Base-by-base conservation (phyloP, 306 rosid species). In the Cicer pinnatifidum region DNA sequence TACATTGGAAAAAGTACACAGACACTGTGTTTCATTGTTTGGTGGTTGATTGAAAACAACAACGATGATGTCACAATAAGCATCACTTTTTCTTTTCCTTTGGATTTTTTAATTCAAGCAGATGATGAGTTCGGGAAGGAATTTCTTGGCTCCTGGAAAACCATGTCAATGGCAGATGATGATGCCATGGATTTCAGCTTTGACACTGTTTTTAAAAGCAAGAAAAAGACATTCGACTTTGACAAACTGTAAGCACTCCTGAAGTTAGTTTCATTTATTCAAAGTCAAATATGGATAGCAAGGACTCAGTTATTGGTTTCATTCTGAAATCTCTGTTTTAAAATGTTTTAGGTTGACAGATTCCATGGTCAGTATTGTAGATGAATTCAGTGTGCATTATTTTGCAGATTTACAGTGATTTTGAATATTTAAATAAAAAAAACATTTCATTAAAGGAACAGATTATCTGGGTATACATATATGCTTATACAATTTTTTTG, bases 91-190 rank as follows among this genome's bases (percentile, higher is more conserved):
- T 2, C 17, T 58, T 75, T 47, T 48, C 23, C 9, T 40, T 72
- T 58, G 17, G 39, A 38, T 52, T 67, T 77, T 68, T 65, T 44
- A 52, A 61, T 82, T 78, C 64, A 71, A 71, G 77, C 85, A 94
- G 98, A 87, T 80, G 89, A 78, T 43, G 96, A 84, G n/a, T 82
- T 91, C 28, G 91, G 88, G 63, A 88, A 86, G 43, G 91, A 83
- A 35, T 94, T 91, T 81, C 92, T 89, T 77, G 73, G 81, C 80
- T 89, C 98, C 85, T 91, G 98, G 98, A 94, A 89, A 76, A 80
- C 98, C 81, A 83, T 91, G 80, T 88, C 97, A 64, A 83, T 86
- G 82, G 77, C 84, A 73, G 88, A 91, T 66, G 98, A 89, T 48
- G 96, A 83, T 48, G 77, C 71, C 61, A 78, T 91, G 90, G 91